Evolutionary conservation across 2,329 filamentous ascomycete species (phyloP), one percentile per base, ranked within the genome.

Genomic region (Tolypocladium pustulatum): DNA sequence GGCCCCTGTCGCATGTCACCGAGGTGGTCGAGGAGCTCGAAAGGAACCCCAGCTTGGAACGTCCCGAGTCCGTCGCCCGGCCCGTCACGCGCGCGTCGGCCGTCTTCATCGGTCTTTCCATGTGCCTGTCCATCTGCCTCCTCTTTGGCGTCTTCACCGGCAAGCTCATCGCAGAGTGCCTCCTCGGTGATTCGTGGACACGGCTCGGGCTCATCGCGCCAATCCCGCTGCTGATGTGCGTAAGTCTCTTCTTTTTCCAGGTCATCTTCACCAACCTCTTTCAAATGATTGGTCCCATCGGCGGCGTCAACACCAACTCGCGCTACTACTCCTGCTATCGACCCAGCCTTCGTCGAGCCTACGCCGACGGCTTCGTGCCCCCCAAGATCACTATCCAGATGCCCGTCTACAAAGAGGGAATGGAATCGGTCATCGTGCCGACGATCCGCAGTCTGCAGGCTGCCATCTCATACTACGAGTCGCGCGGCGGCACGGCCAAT

Each of bases 281-380:
- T 62, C 73, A 81, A 61, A 71, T 81, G 13, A 65, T 81, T n/a
- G 79, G 79, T 0, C 79, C 79, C 3, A 74, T 79, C 55, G 75
- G 73, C 36, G 72, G 72, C 37, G 64, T 76, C 34, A 70, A 68
- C 59, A 71, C 67, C 27, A 80, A 80, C 66, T 76, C 77, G 8
- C 69, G 73, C 12, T 75, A 71, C 65, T 79, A 76, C 66, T 77
- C 77, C 6, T 65, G 73, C 65, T 62, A 75, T 63, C 61, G 70
- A 37, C 70, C 71, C 3, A 67, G 68, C 34, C 58, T 73, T 25
- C 66, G 65, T 37, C 68, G 70, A 17, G 71, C 68, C 12, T 71
- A 69, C 57, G 59, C 66, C 15, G 65, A 70, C 17, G 67, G 67
- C 32, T 69, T 73, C 54, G 62, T 66, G 27, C 70, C 72, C 5